These are phyloP conservation scores for Echinosophora koreensis DNA, from an alignment of 306 rosid genomes.

Conservation along the genomic window DNA sequence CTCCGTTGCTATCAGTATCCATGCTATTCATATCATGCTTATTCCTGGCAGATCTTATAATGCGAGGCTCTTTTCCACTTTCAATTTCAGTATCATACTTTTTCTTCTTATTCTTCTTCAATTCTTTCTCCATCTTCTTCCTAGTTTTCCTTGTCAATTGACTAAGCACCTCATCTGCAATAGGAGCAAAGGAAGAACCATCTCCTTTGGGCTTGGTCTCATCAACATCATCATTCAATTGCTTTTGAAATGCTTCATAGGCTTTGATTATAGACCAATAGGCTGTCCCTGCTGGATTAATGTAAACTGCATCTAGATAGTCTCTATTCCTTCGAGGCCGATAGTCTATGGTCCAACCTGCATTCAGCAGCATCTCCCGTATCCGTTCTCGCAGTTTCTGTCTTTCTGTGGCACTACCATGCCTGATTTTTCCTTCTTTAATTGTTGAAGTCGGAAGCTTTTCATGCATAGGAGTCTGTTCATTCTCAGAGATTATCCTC, in stretches of 20 bases:
- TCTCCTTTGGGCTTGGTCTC: slow-evolving; percentile 65
- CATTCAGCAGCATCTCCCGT: slow-evolving; percentile 83
- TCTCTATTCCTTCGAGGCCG: slow-evolving; percentile 97
- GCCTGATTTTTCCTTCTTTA: slow-evolving; percentile 80
- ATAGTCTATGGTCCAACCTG: slow-evolving; percentile 95
- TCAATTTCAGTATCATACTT: slow-evolving; percentile 62
- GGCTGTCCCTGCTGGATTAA: slow-evolving; percentile 88
- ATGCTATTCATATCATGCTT: slow-evolving; percentile 64
- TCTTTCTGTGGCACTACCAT: slow-evolving; percentile 96
- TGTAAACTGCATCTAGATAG: slow-evolving; percentile 96
- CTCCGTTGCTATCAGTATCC: slow-evolving; percentile 82
- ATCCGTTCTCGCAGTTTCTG: slow-evolving; percentile 91
- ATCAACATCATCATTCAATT: slow-evolving; percentile 64
- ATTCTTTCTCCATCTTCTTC: slow-evolving; percentile 91
- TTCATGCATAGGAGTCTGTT: slow-evolving; percentile 67
- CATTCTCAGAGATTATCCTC: slow-evolving; percentile 59
- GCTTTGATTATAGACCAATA: slow-evolving; percentile 99
- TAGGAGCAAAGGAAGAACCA: slow-evolving; percentile 71
- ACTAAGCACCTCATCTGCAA: slow-evolving; percentile 82
- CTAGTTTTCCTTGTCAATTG: slow-evolving; percentile 94
- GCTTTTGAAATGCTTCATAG: slow-evolving; percentile 95
- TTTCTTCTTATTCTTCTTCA: slow-evolving; percentile 67
- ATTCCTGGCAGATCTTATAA: slow-evolving; percentile 54
- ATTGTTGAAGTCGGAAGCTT: slow-evolving; percentile 53
- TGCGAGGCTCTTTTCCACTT: slow-evolving; percentile 58